Base-by-base conservation (phyloP, 139 green algal genomes). In the Pseudopediastrum boryanum region DNA sequence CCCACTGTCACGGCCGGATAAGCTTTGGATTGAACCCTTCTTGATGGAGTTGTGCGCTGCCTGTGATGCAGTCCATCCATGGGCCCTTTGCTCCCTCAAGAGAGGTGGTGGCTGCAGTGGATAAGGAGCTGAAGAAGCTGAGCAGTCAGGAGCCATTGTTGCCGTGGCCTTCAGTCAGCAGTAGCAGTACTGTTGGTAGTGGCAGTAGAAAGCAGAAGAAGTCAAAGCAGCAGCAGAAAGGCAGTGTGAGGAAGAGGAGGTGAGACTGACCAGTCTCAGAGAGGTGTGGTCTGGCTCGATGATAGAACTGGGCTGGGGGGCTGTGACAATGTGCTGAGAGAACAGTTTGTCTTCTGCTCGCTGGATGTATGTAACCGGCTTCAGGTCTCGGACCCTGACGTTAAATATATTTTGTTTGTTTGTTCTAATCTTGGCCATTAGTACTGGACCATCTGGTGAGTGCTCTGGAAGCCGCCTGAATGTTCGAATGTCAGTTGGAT, bases 51-150 rank as follows among this genome's bases (percentile, higher is more conserved):
- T 38, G 50, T 46, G 61, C 46, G 50, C 10, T 50, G 33, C 23
- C 21, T 33, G 5, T 35, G 8, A 8, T 63, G 63, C 83, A 89
- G 86, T 25, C 41, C 5, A 78, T 74, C 6, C 72, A 81, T 2
- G 85, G 81, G 2, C 16, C 33, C 19, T 2, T 52, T 10, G 54
- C 71, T 1, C 62, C 77, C 35, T 79, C 79, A 0, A 8, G 63
- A 4, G 80, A 87, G 42, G 82, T 92, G 33, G 42, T 83, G 13
- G 83, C 71, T 8, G 82, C 87, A 3, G 88, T 93, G n/a, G 79
- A 91, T 9, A 50, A 71, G 8, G 75, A 92, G 75, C 48, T 93
- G 56, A 25, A n/a, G 6, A 36, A 46, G 6, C 78, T 93, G 9
- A 93, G 88, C 66, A 7, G 19, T 3, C 78, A 83, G 61, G 44